These are phyloP conservation scores for Fusarium odoratissimum DNA, from an alignment of 2,329 filamentous ascomycete species.

Conservation along the genomic window DNA sequence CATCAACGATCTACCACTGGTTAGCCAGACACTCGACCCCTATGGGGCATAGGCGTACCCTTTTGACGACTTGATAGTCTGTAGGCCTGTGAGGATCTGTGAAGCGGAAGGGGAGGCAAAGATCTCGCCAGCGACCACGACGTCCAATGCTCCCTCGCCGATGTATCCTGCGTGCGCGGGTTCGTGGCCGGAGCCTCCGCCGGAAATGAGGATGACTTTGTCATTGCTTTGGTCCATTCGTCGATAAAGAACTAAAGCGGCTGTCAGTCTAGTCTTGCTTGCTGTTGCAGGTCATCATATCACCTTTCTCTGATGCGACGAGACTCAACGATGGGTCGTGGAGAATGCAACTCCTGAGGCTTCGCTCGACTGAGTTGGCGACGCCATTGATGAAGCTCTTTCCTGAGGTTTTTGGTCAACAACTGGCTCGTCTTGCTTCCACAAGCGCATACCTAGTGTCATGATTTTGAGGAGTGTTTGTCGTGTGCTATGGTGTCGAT, in stretches of 20 bases:
- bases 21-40: neutral
- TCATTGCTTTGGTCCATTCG: slow-evolving; percentile 15
- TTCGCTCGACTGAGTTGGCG: slow-evolving; percentile 34
- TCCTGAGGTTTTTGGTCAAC: slow-evolving; percentile 9
- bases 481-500: neutral
- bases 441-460: slow-evolving; percentile 34
- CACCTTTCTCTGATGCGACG: slow-evolving; percentile 37
- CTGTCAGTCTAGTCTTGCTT: neutral
- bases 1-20: slow-evolving; percentile 27
- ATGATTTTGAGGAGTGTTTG: slow-evolving; percentile 16
- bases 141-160: slow-evolving; percentile 39
- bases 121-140: slow-evolving; percentile 41
- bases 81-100: slow-evolving; percentile 38
- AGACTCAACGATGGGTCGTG: slow-evolving; percentile 39
- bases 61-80: slow-evolving; percentile 35
- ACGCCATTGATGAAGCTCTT: slow-evolving; percentile 43
- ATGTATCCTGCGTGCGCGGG: slow-evolving; percentile 43
- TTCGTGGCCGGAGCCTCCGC: slow-evolving; percentile 42
- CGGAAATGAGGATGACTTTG: slow-evolving; percentile 40
- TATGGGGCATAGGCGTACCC: neutral
- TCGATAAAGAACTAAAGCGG: slow-evolving; percentile 35
- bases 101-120: slow-evolving; percentile 43
- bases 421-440: neutral
- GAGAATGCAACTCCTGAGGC: slow-evolving; percentile 40
- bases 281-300: neutral